Evolutionary conservation across 78 protist genomes (phyloP).

Genomic region (Creolimax fragrantissima): DNA sequence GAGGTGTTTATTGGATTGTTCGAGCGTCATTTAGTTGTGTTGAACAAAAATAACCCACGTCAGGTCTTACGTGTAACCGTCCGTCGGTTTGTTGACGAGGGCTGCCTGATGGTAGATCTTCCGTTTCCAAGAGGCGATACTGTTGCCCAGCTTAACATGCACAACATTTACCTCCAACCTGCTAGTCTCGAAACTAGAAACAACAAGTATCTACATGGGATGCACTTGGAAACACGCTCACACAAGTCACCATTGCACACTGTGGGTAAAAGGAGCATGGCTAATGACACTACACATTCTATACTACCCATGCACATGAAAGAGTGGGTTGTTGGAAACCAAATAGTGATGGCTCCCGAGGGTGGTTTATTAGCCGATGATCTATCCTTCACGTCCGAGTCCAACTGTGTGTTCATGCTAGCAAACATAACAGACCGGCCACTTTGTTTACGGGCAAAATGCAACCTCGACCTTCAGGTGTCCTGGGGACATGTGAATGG

Average conservation of each 20-base stretch:
- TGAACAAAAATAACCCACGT: not conserved
- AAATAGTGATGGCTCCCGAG: not conserved
- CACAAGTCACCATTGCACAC: not conserved
- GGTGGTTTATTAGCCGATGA: too few species aligned
- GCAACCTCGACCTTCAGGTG: not conserved
- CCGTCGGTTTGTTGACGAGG: not conserved
- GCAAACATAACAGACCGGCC: not conserved
- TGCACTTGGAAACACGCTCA: not conserved
- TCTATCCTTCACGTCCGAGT: not conserved
- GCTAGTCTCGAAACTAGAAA: not conserved
- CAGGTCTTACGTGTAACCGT: not conserved
- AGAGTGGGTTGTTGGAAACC: not conserved
- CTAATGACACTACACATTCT: not conserved
- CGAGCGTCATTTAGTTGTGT: not conserved
- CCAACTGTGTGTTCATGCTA: not conserved
- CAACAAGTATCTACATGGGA: not conserved
- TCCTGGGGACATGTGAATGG: not conserved
- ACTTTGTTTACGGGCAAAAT: not conserved
- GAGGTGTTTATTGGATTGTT: not conserved
- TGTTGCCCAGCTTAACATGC: not conserved
- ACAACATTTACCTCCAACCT: not conserved
- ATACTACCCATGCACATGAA: not conserved
- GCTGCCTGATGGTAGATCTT: not conserved
- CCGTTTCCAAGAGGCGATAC: not conserved
- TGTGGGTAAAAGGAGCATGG: not conserved